phyloP scores from a whole-genome alignment of 805 yeast species.

The Suhomyces kilbournensis region DNA sequence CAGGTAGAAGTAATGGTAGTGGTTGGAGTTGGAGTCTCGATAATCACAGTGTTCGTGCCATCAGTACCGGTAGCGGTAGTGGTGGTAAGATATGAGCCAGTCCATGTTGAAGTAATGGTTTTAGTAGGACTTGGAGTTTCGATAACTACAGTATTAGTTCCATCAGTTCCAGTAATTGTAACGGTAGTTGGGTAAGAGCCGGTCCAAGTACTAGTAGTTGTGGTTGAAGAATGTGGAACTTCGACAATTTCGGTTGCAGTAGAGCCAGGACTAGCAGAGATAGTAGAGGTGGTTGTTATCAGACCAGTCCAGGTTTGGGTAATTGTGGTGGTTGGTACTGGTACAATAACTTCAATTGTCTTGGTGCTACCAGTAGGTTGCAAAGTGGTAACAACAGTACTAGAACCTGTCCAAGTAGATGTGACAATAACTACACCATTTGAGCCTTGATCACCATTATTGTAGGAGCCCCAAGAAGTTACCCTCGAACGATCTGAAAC shows the following conservation, averaged over 20 bases:
- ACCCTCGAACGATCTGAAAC: background rate
- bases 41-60: conserved; percentile 10
- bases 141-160: conserved; percentile 10
- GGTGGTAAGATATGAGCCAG: conserved; percentile 4
- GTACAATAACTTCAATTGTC: background rate
- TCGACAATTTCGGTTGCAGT: conserved; percentile 10
- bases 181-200: conserved; percentile 9
- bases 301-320: background rate
- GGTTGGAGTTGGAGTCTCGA: conserved; percentile 12
- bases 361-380: conserved; percentile 10
- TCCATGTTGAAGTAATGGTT: conserved; percentile 7
- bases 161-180: conserved; percentile 5
- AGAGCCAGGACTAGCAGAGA: background rate
- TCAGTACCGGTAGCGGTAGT: conserved; percentile 5
- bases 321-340: background rate
- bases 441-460: conserved; percentile 5
- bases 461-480: conserved; percentile 4
- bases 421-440: conserved; percentile 10
- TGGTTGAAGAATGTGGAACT: conserved; percentile 14
- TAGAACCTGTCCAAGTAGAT: conserved; percentile 7
- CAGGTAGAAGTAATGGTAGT: conserved; percentile 14
- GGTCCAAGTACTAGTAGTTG: conserved; percentile 15
- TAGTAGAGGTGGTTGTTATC: background rate
- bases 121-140: conserved; percentile 13
- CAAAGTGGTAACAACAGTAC: conserved; percentile 5